Evolutionary conservation across 78 protist genomes (phyloP).

Genomic region (slime mould (Dictyostelium discoideum)): DNA sequence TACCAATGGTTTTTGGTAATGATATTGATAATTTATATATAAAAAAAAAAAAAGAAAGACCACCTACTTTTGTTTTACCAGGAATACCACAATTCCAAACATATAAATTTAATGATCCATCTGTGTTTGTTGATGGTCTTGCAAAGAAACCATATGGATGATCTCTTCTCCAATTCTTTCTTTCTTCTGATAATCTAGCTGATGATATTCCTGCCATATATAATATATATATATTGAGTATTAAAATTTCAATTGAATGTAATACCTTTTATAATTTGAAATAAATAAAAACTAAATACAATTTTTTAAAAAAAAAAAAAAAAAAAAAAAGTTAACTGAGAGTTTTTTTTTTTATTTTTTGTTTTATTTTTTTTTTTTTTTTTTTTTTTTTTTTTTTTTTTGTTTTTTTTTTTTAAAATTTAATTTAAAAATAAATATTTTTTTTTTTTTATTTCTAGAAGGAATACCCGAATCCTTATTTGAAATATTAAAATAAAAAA

Average conservation of each 20-base stretch:
- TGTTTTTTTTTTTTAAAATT: no score
- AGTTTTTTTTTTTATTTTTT: no score
- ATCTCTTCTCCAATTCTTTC: conserved; percentile 94
- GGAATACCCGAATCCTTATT: not conserved
- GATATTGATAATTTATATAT: not conserved
- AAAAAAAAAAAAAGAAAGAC: not conserved
- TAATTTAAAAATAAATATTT: no score
- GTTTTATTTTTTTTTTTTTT: no score
- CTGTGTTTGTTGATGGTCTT: conserved; percentile 74
- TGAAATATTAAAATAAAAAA: no score
- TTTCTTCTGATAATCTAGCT: conserved; percentile 92
- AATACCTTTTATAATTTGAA: not conserved
- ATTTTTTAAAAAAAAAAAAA: not conserved
- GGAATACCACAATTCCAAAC: conserved; percentile 95
- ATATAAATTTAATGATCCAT: conserved; percentile 85
- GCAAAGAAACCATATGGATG: conserved; percentile 94
- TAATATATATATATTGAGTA: not conserved
- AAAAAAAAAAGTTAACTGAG: not conserved
- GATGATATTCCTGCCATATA: conserved; percentile 87
- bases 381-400: no score
- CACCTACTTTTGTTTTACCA: conserved; percentile 88
- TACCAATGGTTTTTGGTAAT: not conserved
- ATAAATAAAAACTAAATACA: not conserved
- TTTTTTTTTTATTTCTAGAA: no score
- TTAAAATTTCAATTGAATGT: not conserved